Evolutionary conservation across 352 stramenopile species (phyloP).

Genomic region (Phytophthora cryptogea): DNA sequence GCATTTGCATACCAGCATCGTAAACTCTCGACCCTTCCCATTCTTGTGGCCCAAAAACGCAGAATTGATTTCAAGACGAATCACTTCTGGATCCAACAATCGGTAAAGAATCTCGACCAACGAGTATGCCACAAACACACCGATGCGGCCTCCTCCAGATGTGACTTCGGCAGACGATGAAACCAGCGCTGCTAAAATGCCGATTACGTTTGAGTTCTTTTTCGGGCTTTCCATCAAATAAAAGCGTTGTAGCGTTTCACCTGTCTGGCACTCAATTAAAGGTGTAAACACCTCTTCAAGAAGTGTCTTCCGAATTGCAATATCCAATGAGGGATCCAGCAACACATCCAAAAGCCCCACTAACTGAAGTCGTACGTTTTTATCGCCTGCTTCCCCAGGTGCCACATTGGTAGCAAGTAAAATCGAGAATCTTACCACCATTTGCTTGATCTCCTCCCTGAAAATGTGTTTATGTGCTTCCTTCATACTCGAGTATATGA

Average conservation of each 20-base stretch:
- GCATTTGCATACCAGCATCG: constrained; percentile 85
- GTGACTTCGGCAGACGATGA: constrained; percentile 52
- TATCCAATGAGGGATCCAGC: constrained; percentile 43
- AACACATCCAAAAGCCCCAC: constrained; percentile 45
- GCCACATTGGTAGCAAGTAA: constrained; percentile 7
- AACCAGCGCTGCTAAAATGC: constrained; percentile 57
- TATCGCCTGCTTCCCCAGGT: constrained; percentile 2
- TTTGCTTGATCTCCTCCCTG: constrained; percentile 48
- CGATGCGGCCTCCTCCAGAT: constrained; percentile 42
- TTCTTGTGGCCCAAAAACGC: constrained; percentile 71
- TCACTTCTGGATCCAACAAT: constrained; percentile 60
- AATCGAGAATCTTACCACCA: constrained; percentile 46
- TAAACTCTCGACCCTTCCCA: constrained; percentile 81
- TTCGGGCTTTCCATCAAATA: constrained; percentile 44
- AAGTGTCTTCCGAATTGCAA: constrained; percentile 47
- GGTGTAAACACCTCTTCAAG: constrained; percentile 57
- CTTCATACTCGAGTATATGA: constrained; percentile 67
- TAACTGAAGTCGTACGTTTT: constrained; percentile 23
- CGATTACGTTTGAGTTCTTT: constrained; percentile 46
- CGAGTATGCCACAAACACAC: constrained; percentile 58
- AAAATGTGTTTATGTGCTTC: constrained; percentile 68
- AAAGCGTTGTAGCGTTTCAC: constrained; percentile 41
- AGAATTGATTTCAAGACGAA: constrained; percentile 71
- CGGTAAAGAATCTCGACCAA: constrained; percentile 74
- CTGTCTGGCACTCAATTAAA: constrained; percentile 48